Conservation (phyloP, 495 filamentous ascomycete genomes). For the Tuber magnatum region DNA sequence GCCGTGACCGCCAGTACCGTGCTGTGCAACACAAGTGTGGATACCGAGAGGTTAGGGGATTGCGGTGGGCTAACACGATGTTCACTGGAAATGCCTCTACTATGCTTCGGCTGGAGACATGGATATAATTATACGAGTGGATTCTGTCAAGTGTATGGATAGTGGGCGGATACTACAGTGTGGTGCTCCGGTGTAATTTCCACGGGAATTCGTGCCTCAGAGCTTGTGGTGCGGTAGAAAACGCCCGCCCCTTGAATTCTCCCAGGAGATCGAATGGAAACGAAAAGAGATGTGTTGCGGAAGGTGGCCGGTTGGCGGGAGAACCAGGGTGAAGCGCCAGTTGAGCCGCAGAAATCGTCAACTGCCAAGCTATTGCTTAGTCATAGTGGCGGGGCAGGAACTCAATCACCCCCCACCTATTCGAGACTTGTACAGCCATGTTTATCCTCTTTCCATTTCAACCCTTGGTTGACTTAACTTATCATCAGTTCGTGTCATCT, state of each 20-base stretch:
- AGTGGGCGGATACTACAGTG: not conserved
- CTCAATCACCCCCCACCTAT: not conserved
- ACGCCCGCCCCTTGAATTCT: not conserved
- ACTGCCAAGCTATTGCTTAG: not conserved
- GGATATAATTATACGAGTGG: not conserved
- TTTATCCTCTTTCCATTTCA: not conserved
- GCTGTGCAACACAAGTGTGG: not conserved
- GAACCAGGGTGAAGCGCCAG: not conserved
- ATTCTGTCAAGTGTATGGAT: no score
- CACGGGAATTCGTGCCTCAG: not conserved
- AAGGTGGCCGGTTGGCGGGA: not conserved
- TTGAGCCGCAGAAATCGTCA: not conserved
- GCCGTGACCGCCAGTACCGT: not conserved
- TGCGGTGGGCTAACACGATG: not conserved
- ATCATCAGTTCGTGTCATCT: not conserved
- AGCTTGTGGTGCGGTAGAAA: not conserved
- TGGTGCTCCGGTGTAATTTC: not conserved
- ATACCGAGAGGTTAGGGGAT: not conserved
- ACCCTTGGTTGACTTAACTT: not conserved
- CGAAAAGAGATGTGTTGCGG: not conserved
- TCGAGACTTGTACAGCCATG: not conserved
- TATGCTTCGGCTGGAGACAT: not conserved
- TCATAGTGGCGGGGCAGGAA: not conserved
- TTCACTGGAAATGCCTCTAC: not conserved
- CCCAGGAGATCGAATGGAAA: not conserved